These are phyloP conservation scores for Rhynchospora breviuscula DNA, from an alignment of 176 grass and related monocot genomes.

Conservation along the genomic window DNA sequence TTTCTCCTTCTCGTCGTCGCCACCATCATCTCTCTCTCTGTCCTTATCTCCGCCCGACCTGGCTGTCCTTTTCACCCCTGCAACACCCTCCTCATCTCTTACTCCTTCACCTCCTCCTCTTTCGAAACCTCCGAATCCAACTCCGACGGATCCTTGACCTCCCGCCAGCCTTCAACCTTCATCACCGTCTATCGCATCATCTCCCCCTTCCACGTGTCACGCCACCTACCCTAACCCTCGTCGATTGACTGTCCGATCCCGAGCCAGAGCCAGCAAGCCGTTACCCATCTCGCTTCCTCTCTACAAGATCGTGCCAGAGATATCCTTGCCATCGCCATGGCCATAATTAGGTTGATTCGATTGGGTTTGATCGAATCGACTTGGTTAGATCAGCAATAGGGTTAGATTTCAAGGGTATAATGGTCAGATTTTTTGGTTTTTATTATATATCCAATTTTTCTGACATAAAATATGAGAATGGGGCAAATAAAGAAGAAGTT, in stretches of 20 bases:
- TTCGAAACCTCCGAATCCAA: slow-evolving; percentile 6
- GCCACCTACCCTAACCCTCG: slow-evolving; percentile 29
- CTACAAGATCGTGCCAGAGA: slow-evolving; percentile 78
- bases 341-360: too few species aligned
- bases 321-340: slow-evolving; percentile 85
- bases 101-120: slow-evolving; percentile 33
- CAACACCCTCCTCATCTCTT: slow-evolving; percentile 47
- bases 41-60: slow-evolving; percentile 47
- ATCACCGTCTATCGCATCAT: slow-evolving; percentile 75
- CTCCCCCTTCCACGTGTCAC: slow-evolving; percentile 33
- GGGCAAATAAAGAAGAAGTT: too few species aligned
- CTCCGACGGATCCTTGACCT: slow-evolving; percentile 27
- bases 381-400: too few species aligned
- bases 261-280: slow-evolving; percentile 27
- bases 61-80: slow-evolving; percentile 44
- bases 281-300: slow-evolving; percentile 29
- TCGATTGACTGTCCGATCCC: slow-evolving; percentile 26
- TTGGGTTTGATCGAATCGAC: too few species aligned
- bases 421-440: too few species aligned
- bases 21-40: slow-evolving; percentile 19
- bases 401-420: too few species aligned
- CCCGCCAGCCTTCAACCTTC: slow-evolving; percentile 43
- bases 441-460: too few species aligned
- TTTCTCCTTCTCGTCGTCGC: slow-evolving; percentile 22
- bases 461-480: too few species aligned